Conservation (phyloP, 805 yeast genomes). For the Starmerella stigmatis region DNA sequence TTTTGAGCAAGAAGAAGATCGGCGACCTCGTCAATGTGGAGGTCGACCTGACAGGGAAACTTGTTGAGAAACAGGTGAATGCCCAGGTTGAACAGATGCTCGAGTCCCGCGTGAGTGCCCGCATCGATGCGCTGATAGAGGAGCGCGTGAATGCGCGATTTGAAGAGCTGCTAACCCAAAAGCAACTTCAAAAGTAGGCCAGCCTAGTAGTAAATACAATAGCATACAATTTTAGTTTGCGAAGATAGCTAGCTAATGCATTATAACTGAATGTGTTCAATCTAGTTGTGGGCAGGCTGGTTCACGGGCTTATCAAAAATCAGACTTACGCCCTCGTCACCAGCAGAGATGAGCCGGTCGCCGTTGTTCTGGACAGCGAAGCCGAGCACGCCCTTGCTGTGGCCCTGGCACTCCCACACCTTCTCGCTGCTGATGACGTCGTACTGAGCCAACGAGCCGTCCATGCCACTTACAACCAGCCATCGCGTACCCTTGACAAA, state of each 20-base stretch:
- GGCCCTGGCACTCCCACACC: conserved; percentile 75
- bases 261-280: no score
- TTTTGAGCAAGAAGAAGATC: conserved; percentile 51
- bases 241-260: no score
- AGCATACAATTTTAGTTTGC: no score
- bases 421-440: conserved; percentile 79
- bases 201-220: not conserved
- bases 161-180: conserved; percentile 2
- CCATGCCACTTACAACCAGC: conserved; percentile 65
- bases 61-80: conserved; percentile 74
- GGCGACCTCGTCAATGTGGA: conserved; percentile 76
- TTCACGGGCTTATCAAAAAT: conserved; percentile 36
- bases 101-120: not conserved
- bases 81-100: conserved; percentile 28
- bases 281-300: not conserved
- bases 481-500: conserved; percentile 41
- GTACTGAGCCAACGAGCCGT: conserved; percentile 78
- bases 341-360: conserved; percentile 72
- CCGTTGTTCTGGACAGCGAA: conserved; percentile 62
- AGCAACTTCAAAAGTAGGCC: not conserved
- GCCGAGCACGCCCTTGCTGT: conserved; percentile 86
- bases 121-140: not conserved
- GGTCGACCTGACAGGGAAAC: conserved; percentile 88
- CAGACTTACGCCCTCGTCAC: conserved; percentile 91
- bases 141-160: not conserved